Conservation (phyloP, 257 asterid species). For the Vinca minor region DNA sequence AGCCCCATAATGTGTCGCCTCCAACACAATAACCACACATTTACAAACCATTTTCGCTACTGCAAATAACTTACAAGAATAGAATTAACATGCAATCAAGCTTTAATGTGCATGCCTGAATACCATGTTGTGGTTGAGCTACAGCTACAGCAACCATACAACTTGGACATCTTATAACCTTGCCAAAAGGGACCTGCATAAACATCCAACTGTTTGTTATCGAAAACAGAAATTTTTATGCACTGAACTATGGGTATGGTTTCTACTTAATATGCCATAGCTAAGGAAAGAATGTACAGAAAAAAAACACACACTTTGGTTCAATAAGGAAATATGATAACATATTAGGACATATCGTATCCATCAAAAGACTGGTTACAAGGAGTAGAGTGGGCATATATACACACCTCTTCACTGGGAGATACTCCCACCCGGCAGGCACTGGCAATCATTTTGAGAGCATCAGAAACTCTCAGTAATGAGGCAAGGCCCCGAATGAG, state of each 20-base stretch:
- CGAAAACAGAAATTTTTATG: background rate
- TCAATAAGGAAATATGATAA: background rate
- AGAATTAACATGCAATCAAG: constrained; percentile 7
- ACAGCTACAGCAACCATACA: constrained; percentile 79
- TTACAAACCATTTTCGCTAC: background rate
- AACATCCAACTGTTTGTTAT: background rate
- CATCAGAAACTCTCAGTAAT: constrained; percentile 70
- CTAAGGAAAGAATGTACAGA: constrained; percentile 7
- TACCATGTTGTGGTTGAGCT: constrained; percentile 91
- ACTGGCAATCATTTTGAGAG: constrained; percentile 53
- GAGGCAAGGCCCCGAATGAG: constrained; percentile 73
- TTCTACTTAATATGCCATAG: background rate
- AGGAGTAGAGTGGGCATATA: background rate
- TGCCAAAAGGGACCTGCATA: constrained; percentile 86
- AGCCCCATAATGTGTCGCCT: background rate
- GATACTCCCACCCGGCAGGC: constrained; percentile 85
- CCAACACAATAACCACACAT: background rate
- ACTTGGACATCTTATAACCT: constrained; percentile 81
- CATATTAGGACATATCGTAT: background rate
- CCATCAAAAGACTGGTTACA: constrained; percentile 2
- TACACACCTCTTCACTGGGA: constrained; percentile 73
- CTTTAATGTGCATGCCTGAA: constrained; percentile 58
- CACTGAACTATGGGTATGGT: background rate
- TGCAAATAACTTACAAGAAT: background rate
- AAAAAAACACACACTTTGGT: background rate